Evolutionary conservation across 768 basidiomycete genomes (phyloP).

Genomic region (Collybiopsis confluens): DNA sequence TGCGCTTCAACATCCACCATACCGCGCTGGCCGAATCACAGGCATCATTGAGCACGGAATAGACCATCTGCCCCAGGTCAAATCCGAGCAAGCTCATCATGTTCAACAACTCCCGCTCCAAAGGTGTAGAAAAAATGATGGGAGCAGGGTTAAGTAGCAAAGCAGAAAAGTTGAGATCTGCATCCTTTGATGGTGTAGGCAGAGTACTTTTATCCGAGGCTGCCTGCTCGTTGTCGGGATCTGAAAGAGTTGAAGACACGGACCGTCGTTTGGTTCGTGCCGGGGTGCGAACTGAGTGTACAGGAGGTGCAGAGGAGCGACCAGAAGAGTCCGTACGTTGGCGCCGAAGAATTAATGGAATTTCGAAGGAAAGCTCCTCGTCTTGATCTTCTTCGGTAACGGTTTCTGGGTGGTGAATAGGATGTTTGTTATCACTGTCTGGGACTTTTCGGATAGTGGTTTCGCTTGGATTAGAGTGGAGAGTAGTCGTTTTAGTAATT

Average conservation of each 20-base stretch:
- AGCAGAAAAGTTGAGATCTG: slow-evolving; percentile 54
- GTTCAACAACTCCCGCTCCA: slow-evolving; percentile 79
- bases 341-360: slow-evolving; percentile 24
- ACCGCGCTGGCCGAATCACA: slow-evolving; percentile 88
- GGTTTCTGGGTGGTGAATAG: slow-evolving; percentile 40
- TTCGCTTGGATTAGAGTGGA: slow-evolving; percentile 54
- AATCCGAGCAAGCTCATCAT: slow-evolving; percentile 73
- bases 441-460: slow-evolving; percentile 51
- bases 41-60: slow-evolving; percentile 86
- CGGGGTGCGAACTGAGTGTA: slow-evolving; percentile 78
- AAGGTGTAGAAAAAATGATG: slow-evolving; percentile 81
- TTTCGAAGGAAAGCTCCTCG: slow-evolving; percentile 14
- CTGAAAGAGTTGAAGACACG: slow-evolving; percentile 82
- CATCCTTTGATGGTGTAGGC: slow-evolving; percentile 26
- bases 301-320: slow-evolving; percentile 43
- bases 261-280: slow-evolving; percentile 94
- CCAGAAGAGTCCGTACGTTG: slow-evolving; percentile 20
- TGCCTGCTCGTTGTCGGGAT: slow-evolving; percentile 28
- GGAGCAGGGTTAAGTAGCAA: slow-evolving; percentile 64
- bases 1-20: slow-evolving; percentile 96
- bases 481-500: slow-evolving; percentile 22
- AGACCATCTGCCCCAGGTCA: slow-evolving; percentile 93
- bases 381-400: slow-evolving; percentile 49
- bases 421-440: slow-evolving; percentile 29
- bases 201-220: slow-evolving; percentile 45